Evolutionary conservation across 148 eudicot species (phyloP).

Genomic region (Silene conica): DNA sequence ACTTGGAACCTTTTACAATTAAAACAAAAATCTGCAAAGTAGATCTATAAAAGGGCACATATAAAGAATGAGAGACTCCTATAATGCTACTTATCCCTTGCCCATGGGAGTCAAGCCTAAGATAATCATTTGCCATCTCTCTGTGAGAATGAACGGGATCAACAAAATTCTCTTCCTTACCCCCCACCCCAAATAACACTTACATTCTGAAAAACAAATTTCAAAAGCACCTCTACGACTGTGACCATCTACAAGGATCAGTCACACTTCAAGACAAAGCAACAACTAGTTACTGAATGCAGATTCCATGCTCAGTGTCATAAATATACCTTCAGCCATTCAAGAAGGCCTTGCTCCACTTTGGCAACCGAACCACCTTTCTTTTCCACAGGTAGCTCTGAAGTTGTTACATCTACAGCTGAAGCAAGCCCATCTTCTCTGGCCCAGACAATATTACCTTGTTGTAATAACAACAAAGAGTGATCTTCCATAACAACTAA

Average conservation of each 20-base stretch:
- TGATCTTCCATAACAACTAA: constrained; percentile 99
- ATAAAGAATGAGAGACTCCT: not conserved
- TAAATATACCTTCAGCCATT: constrained; percentile 86
- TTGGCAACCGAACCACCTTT: constrained; percentile 93
- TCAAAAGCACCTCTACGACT: not conserved
- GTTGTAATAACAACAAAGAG: constrained; percentile 80
- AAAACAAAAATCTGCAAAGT: not conserved
- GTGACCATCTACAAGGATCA: not conserved
- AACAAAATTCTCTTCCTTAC: no score
- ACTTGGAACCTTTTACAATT: not conserved
- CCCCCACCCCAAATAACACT: no score
- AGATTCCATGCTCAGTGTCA: not conserved
- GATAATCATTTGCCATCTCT: not conserved
- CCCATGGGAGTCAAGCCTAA: not conserved
- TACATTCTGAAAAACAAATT: not conserved
- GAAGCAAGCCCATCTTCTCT: constrained; percentile 99
- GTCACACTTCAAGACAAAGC: not conserved
- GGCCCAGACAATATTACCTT: constrained; percentile 92
- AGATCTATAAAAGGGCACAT: not conserved
- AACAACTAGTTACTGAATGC: not conserved
- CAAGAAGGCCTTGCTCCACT: constrained; percentile 90
- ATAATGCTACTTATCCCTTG: not conserved
- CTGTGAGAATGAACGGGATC: no score
- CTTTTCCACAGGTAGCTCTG: constrained; percentile 87
- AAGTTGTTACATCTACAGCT: constrained; percentile 72